A percentile compares a stretch with the other conserved stretches of the same genome.
Evolutionary conservation across 805 yeast genomes (phyloP).

Genomic region (Blastobotrys peoriensis): DNA sequence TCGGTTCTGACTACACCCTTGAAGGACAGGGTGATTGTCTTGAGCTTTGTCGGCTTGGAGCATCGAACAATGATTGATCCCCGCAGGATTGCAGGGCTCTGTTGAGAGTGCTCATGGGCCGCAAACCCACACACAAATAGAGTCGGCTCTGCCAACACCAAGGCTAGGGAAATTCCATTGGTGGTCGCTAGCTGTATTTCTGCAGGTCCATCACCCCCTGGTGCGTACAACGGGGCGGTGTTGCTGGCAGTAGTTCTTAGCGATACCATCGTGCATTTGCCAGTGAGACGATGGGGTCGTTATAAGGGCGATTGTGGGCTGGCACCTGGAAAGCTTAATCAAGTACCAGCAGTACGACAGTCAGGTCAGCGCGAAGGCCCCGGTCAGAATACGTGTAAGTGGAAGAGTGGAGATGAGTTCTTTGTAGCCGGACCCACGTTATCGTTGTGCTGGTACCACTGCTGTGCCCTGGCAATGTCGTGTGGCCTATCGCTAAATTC

Average conservation of each 20-base stretch:
- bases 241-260: not conserved
- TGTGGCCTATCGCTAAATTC: no score
- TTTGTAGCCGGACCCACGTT: no score
- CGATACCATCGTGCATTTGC: not conserved
- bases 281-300: no score
- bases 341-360: no score
- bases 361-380: no score
- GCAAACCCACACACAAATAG: slow-evolving; percentile 80
- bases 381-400: no score
- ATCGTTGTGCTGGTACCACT: no score
- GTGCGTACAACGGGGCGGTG: not conserved
- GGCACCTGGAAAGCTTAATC: no score
- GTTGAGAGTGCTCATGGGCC: slow-evolving; percentile 40
- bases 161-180: slow-evolving; percentile 60
- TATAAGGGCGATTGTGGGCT: no score
- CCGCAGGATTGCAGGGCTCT: slow-evolving; percentile 50
- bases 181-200: slow-evolving; percentile 52
- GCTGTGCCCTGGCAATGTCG: no score
- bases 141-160: slow-evolving; percentile 73
- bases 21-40: slow-evolving; percentile 54
- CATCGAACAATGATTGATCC: slow-evolving; percentile 71
- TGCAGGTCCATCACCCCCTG: not conserved
- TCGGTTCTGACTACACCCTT: slow-evolving; percentile 71
- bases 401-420: no score
- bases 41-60: slow-evolving; percentile 64